Percentiles rank a stretch among this genome's conserved stretches.
Conservation (phyloP, 2,329 filamentous ascomycete genomes). For the Cladosporium sphaerospermum region DNA sequence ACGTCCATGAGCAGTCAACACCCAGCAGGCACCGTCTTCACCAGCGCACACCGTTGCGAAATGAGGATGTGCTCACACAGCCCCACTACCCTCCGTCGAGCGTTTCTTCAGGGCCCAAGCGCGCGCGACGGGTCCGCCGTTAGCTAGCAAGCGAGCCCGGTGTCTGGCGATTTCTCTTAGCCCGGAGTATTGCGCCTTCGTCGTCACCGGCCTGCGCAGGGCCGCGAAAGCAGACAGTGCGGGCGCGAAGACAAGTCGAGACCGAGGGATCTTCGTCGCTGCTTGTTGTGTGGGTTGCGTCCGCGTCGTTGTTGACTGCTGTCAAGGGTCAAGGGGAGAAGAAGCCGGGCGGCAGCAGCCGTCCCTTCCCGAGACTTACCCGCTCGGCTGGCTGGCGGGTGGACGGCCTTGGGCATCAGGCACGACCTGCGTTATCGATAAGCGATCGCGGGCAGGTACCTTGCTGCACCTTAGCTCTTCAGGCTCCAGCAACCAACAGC, state of each 20-base stretch:
- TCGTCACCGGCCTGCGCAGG: not conserved
- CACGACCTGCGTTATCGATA: not conserved
- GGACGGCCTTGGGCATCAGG: not conserved
- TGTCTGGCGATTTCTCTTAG: not conserved
- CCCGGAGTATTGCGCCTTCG: not conserved
- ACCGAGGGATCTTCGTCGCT: not conserved
- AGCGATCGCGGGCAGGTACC: not conserved
- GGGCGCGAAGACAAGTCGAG: not conserved
- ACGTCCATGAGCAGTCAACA: not conserved
- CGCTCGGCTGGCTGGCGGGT: not conserved
- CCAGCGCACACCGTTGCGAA: not conserved
- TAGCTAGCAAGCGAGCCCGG: not conserved
- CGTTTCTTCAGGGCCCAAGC: not conserved
- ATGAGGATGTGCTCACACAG: slow-evolving; percentile 4
- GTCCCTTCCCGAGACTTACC: not conserved
- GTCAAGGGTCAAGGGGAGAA: no score
- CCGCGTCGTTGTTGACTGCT: no score
- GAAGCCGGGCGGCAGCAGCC: no score
- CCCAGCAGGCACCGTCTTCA: not conserved
- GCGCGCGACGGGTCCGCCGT: not conserved
- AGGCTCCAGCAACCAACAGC: not conserved
- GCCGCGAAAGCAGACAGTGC: not conserved
- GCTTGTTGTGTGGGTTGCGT: no score
- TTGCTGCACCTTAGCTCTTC: not conserved
- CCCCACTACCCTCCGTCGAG: not conserved